phyloP scores from a whole-genome alignment of 164 flowering plant species.

The Chimonanthus salicifolius region DNA sequence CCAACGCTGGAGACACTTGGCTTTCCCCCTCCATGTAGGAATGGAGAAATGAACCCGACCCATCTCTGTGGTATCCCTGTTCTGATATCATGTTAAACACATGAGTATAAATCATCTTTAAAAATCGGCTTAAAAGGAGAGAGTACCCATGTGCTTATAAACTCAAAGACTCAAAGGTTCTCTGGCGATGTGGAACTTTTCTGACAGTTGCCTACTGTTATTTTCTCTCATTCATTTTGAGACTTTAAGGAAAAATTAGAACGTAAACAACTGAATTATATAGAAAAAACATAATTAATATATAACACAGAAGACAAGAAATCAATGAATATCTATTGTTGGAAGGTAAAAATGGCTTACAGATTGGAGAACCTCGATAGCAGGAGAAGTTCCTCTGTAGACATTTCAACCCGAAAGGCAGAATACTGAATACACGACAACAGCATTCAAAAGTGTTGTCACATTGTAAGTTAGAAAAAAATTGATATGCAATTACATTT shows the following conservation, averaged over 20 bases:
- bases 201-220: neutral
- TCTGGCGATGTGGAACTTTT: neutral
- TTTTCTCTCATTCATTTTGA: neutral
- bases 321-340: neutral
- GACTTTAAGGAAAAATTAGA: neutral
- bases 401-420: constrained; percentile 57
- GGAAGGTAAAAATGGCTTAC: constrained; percentile 37
- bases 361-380: constrained; percentile 42
- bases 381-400: constrained; percentile 74
- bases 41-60: too few relatives aligned
- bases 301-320: neutral
- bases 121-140: too few relatives aligned
- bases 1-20: too few relatives aligned
- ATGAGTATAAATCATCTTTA: neutral
- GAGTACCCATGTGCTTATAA: too few relatives aligned
- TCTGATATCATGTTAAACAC: too few relatives aligned
- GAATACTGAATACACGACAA: constrained; percentile 29
- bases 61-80: too few relatives aligned
- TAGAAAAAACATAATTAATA: too few relatives aligned
- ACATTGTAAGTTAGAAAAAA: neutral
- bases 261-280: neutral
- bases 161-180: too few relatives aligned
- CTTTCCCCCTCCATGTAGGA: too few relatives aligned
- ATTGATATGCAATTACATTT: neutral
- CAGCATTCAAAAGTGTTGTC: neutral